Percentiles rank a stretch among this genome's conserved stretches.
These are phyloP conservation scores for Aspergillus sp. DNA, from an alignment of 2,329 filamentous ascomycete genomes.

Conservation along the genomic window DNA sequence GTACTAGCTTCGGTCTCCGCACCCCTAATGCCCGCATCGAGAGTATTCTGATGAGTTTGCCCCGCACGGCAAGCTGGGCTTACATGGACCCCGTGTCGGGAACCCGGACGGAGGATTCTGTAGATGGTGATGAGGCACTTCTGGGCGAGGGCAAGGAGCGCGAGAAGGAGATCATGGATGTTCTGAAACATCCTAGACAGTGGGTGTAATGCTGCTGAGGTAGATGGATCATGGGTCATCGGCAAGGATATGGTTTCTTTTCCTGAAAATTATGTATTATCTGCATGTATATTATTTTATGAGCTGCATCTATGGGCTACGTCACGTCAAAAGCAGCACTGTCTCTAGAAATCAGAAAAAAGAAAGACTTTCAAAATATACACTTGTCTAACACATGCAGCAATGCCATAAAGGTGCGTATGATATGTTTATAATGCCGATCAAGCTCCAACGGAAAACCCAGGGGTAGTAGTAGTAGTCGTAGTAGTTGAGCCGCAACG, in stretches of 20 bases:
- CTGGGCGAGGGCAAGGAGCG: conserved; percentile 37
- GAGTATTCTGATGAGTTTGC: conserved; percentile 96
- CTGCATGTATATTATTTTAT: conserved; percentile 3
- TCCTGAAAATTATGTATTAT: conserved; percentile 5
- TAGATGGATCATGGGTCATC: too few relatives aligned
- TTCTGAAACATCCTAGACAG: conserved; percentile 62
- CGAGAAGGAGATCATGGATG: conserved; percentile 79
- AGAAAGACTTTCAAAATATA: conserved; percentile 1
- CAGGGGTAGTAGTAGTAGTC: not conserved
- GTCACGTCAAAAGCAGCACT: not conserved
- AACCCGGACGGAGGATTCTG: conserved; percentile 54
- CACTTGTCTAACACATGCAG: not conserved
- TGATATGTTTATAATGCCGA: conserved; percentile 1
- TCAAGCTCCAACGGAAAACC: not conserved
- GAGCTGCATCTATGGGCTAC: conserved; percentile 1
- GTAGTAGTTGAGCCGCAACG: not conserved
- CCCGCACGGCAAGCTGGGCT: conserved; percentile 87
- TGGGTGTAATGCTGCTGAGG: conserved; percentile 55
- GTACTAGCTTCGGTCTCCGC: conserved; percentile 90
- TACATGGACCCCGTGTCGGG: conserved; percentile 76
- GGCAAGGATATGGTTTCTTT: not conserved
- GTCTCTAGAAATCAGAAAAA: not conserved
- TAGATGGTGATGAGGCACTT: conserved; percentile 37
- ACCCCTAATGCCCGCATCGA: conserved; percentile 90
- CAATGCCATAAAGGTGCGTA: not conserved